A percentile compares a stretch with the other conserved stretches of the same genome.
Evolutionary conservation across 805 yeast genomes (phyloP).

Genomic region (Isabelozyma pseudorhagii): DNA sequence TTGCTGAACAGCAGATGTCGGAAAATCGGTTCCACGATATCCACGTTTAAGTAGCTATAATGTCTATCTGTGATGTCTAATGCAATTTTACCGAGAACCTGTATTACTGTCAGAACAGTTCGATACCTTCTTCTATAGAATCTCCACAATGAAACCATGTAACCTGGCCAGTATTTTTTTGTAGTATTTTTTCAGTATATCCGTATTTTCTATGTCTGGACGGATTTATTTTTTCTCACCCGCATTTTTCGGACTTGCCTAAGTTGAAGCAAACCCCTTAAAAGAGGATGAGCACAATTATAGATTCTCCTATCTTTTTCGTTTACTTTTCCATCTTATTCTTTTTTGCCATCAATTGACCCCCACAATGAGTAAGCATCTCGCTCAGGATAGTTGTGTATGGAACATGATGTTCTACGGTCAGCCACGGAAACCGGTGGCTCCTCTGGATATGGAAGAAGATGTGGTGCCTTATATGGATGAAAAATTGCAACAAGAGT

Average conservation of each 20-base stretch:
- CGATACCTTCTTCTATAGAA: too few relatives aligned
- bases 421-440: not conserved
- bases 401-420: conserved; percentile 18
- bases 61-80: too few relatives aligned
- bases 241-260: too few relatives aligned
- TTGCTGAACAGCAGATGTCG: conserved; percentile 61
- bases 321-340: not conserved
- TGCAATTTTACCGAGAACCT: too few relatives aligned
- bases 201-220: too few relatives aligned
- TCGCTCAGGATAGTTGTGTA: conserved; percentile 10
- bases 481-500: not conserved
- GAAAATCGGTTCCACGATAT: conserved; percentile 69
- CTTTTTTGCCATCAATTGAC: not conserved
- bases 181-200: too few relatives aligned
- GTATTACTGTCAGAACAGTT: too few relatives aligned
- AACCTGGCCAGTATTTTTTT: too few relatives aligned
- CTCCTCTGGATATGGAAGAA: not conserved
- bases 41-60: conserved; percentile 1
- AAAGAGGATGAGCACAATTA: too few relatives aligned
- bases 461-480: not conserved
- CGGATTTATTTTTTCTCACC: too few relatives aligned
- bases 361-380: conserved; percentile 7
- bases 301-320: not conserved
- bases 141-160: too few relatives aligned
- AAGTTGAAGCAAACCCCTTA: too few relatives aligned